phyloP scores from a whole-genome alignment of 1,284 basidiomycete species.

The Tremellales sp. region DNA sequence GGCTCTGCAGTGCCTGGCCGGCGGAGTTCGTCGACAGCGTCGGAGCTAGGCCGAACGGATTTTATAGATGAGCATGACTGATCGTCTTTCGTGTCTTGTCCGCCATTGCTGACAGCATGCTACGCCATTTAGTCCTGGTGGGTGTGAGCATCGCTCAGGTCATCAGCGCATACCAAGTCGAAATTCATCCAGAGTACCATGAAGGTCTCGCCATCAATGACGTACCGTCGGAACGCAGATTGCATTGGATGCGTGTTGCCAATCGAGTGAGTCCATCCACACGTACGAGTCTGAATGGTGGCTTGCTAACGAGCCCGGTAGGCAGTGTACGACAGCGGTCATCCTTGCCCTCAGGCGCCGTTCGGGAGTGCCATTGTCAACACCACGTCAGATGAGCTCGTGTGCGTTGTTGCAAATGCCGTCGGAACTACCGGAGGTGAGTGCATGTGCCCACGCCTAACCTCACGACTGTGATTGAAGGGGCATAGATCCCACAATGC shows the following conservation, averaged over 20 bases:
- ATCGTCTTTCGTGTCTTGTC: background rate
- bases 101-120: background rate
- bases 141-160: background rate
- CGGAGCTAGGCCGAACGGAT: too few relatives aligned
- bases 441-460: background rate
- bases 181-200: slow-evolving; percentile 28
- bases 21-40: too few relatives aligned
- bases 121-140: too few relatives aligned
- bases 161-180: slow-evolving; percentile 13
- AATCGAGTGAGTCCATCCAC: slow-evolving; percentile 16
- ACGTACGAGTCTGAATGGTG: background rate
- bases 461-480: background rate
- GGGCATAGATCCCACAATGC: slow-evolving; percentile 31
- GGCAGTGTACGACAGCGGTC: slow-evolving; percentile 26
- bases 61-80: background rate
- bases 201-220: slow-evolving; percentile 27
- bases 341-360: slow-evolving; percentile 27
- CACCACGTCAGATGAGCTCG: slow-evolving; percentile 23
- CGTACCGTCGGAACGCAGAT: slow-evolving; percentile 20
- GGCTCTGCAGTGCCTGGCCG: too few relatives aligned
- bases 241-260: slow-evolving; percentile 33
- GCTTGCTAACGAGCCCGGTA: background rate
- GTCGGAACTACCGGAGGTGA: slow-evolving; percentile 24
- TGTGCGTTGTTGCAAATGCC: slow-evolving; percentile 23
- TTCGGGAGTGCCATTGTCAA: slow-evolving; percentile 29